Evolutionary conservation across 2,329 filamentous ascomycete genomes (phyloP).

Genomic region (Cryphonectria carpinicola): DNA sequence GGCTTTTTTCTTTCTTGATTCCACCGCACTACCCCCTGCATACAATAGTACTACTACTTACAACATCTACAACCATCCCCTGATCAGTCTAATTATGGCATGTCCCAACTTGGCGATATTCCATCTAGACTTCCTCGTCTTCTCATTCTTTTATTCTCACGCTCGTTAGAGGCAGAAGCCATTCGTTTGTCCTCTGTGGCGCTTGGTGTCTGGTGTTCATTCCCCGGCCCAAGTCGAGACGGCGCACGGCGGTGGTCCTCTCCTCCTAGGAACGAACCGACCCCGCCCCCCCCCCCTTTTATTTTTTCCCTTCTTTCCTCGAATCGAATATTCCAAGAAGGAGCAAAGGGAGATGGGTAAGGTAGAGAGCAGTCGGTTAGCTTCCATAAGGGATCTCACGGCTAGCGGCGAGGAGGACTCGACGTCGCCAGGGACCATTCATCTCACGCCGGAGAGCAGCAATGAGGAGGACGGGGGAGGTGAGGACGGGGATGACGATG

Average conservation of each 20-base stretch:
- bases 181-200: not conserved
- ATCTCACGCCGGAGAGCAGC: constrained; percentile 32
- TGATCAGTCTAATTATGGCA: not conserved
- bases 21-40: not conserved
- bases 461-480: constrained; percentile 26
- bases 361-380: not conserved
- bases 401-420: constrained; percentile 5
- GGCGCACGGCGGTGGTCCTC: not conserved
- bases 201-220: not conserved
- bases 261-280: not conserved
- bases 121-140: not conserved
- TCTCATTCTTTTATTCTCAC: not conserved
- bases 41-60: not conserved
- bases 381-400: too few relatives aligned
- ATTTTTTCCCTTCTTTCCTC: not conserved
- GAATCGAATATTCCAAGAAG: not conserved
- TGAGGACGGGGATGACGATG: constrained; percentile 19
- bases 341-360: constrained; percentile 2
- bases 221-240: not conserved
- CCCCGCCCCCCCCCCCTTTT: not conserved
- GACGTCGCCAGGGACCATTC: constrained; percentile 24
- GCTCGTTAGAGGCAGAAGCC: not conserved
- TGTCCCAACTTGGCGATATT: not conserved
- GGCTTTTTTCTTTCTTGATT: not conserved
- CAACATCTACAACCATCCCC: not conserved